A percentile compares a stretch with the other conserved stretches of the same genome.
phyloP scores from a whole-genome alignment of 441 rosid species.

The Viola pubescens region DNA sequence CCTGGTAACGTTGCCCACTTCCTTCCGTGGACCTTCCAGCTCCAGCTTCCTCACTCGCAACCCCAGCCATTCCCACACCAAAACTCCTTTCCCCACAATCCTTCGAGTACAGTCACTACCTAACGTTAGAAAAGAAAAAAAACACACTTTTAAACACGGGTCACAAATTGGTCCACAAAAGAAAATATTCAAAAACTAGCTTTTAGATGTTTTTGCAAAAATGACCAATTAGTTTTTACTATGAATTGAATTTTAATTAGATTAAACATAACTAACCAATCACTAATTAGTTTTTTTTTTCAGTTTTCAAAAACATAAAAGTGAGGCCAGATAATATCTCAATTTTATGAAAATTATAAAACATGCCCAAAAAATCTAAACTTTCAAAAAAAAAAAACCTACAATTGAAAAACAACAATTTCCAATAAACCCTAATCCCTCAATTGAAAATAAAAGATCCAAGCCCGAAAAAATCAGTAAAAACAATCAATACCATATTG shows the following conservation, averaged over 20 bases:
- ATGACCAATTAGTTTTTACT: no score
- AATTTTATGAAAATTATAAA: not conserved
- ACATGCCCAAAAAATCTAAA: constrained; percentile 9
- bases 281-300: no score
- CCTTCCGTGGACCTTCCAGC: constrained; percentile 65
- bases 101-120: constrained; percentile 29
- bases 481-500: constrained; percentile 7
- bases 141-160: not conserved
- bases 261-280: no score
- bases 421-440: constrained; percentile 19
- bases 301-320: no score
- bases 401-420: constrained; percentile 7
- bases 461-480: constrained; percentile 5
- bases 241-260: no score
- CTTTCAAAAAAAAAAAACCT: constrained; percentile 14
- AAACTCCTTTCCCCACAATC: constrained; percentile 28
- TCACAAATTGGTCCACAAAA: no score
- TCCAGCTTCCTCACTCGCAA: constrained; percentile 54
- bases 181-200: no score
- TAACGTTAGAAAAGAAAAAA: constrained; percentile 16
- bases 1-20: constrained; percentile 51
- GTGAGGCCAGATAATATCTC: no score
- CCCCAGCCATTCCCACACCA: constrained; percentile 62
- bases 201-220: no score
- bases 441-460: not conserved